Conservation (phyloP, 371 early-diverging fungal genomes). For the Apophysomyces ossiformis region DNA sequence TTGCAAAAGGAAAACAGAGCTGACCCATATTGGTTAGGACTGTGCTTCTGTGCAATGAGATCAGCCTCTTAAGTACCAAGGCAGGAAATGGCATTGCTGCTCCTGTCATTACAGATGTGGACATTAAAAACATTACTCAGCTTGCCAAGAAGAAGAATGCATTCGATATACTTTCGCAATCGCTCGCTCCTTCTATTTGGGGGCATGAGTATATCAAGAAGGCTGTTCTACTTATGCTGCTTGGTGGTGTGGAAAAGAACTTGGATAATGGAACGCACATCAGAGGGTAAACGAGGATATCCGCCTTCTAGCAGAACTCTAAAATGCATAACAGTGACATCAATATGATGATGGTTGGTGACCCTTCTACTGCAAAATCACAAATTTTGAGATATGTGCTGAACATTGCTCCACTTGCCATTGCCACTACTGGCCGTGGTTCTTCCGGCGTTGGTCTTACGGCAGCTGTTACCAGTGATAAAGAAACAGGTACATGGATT, state of each 20-base stretch:
- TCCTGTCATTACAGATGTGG: slow-evolving; percentile 72
- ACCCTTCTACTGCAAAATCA: slow-evolving; percentile 98
- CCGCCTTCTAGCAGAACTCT: slow-evolving; percentile 25
- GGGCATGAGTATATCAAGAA: slow-evolving; percentile 98
- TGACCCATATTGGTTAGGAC: slow-evolving; percentile 61
- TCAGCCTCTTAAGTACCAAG: slow-evolving; percentile 83
- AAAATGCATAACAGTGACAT: slow-evolving; percentile 74
- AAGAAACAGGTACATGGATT: slow-evolving; percentile 64
- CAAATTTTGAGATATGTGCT: slow-evolving; percentile 92
- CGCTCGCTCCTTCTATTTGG: slow-evolving; percentile 97
- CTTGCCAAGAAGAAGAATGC: slow-evolving; percentile 75
- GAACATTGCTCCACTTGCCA: slow-evolving; percentile 89
- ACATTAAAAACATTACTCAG: slow-evolving; percentile 84
- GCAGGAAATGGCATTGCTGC: slow-evolving; percentile 68
- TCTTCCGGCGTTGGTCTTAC: slow-evolving; percentile 98
- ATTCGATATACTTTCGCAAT: slow-evolving; percentile 84
- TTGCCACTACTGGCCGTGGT: slow-evolving; percentile 97
- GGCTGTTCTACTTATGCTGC: slow-evolving; percentile 90
- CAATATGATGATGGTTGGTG: slow-evolving; percentile 96
- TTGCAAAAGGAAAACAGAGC: not conserved
- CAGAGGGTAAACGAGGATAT: slow-evolving; percentile 71
- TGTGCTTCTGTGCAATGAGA: slow-evolving; percentile 90
- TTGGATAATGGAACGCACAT: slow-evolving; percentile 94
- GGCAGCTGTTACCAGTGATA: slow-evolving; percentile 91
- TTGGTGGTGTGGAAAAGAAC: slow-evolving; percentile 97